Evolutionary conservation across 2,329 filamentous ascomycete genomes (phyloP).

Genomic region (Pseudocercospora pini-densiflorae): DNA sequence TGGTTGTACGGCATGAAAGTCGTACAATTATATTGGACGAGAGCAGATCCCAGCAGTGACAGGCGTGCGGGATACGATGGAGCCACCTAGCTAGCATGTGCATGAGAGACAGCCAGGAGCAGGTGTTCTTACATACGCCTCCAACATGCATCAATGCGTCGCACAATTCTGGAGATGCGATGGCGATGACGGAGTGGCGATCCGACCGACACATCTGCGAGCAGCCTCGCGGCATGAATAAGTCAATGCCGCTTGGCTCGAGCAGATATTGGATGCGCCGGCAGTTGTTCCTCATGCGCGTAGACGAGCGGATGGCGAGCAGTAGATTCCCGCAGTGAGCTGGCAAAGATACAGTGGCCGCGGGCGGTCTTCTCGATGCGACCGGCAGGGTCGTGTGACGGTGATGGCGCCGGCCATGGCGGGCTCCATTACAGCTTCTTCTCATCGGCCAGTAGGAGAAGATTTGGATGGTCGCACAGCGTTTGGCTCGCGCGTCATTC

Average conservation of each 20-base stretch:
- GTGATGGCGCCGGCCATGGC: constrained; percentile 20
- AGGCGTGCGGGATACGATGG: constrained; percentile 23
- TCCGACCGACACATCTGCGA: constrained; percentile 11
- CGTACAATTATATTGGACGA: constrained; percentile 36
- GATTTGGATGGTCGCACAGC: constrained; percentile 13
- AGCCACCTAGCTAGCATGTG: constrained; percentile 26
- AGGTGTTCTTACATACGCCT: constrained; percentile 20
- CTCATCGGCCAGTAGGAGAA: constrained; percentile 15
- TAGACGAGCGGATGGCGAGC: constrained; percentile 25
- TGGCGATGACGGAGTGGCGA: constrained; percentile 14
- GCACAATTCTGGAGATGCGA: constrained; percentile 12
- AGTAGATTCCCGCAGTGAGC: constrained; percentile 4
- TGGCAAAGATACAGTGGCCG: constrained; percentile 8
- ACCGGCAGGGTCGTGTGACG: constrained; percentile 29
- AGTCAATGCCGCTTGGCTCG: constrained; percentile 16
- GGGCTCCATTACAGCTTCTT: constrained; percentile 9
- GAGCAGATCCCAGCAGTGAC: constrained; percentile 21
- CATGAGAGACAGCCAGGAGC: constrained; percentile 22
- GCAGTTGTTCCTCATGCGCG: constrained; percentile 23
- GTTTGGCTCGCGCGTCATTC: constrained; percentile 13
- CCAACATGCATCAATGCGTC: constrained; percentile 18
- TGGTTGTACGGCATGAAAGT: constrained; percentile 39
- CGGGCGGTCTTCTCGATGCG: constrained; percentile 24
- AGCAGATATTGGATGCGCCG: constrained; percentile 14
- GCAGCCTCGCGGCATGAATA: constrained; percentile 12